A percentile compares a stretch with the other conserved stretches of the same genome.
Conservation (phyloP, 1,284 basidiomycete species). For the Austropuccinia psidii region DNA sequence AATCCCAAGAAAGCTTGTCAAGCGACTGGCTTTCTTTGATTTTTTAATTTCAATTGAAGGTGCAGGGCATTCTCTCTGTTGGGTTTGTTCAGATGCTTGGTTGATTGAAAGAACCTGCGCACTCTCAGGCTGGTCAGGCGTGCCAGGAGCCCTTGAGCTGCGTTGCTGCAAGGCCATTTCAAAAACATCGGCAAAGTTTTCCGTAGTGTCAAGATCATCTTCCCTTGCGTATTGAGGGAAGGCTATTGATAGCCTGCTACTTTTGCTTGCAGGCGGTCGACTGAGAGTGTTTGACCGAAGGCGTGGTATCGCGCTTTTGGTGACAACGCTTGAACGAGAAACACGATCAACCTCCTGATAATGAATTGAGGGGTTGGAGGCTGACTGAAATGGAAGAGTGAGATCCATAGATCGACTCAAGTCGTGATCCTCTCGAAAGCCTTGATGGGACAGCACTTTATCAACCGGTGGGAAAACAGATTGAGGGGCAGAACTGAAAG, state of each 20-base stretch:
- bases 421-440: neutral
- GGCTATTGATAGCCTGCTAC: slow-evolving; percentile 13
- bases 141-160: too few relatives aligned
- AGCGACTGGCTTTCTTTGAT: slow-evolving; percentile 27
- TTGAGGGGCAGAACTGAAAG: neutral
- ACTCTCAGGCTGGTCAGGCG: neutral
- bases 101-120: too few relatives aligned
- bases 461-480: neutral
- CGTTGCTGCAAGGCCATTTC: too few relatives aligned
- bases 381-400: neutral
- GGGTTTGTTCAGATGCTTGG: too few relatives aligned
- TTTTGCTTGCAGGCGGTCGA: neutral
- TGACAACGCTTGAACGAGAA: neutral
- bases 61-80: neutral
- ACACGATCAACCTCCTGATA: neutral
- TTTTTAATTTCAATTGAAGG: neutral
- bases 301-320: neutral
- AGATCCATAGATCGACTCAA: slow-evolving; percentile 14
- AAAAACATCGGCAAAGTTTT: too few relatives aligned
- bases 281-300: neutral
- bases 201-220: slow-evolving; percentile 8
- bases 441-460: neutral
- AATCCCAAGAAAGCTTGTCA: slow-evolving; percentile 8
- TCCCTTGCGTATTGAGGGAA: slow-evolving; percentile 17
- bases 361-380: neutral